A percentile compares a stretch with the other conserved stretches of the same genome.
phyloP scores from a whole-genome alignment of 192 early-diverging fungal genomes.

The Backusella morwellensis region DNA sequence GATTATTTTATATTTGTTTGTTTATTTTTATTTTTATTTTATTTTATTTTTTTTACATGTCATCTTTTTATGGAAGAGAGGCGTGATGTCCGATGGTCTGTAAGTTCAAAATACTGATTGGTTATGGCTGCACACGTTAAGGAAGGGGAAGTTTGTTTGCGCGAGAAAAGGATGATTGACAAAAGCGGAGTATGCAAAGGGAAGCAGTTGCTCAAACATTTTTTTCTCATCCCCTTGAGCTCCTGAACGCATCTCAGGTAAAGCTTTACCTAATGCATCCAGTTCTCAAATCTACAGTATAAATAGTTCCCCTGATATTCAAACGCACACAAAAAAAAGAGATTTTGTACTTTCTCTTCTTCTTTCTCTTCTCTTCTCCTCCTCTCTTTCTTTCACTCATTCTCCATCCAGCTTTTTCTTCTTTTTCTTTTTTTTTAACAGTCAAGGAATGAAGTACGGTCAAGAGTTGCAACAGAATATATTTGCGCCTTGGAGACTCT shows the following conservation, averaged over 20 bases:
- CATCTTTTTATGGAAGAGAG: neutral
- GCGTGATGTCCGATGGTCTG: slow-evolving; percentile 7
- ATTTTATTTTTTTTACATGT: neutral
- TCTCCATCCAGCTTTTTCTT: neutral
- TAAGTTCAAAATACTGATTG: neutral
- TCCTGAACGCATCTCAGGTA: slow-evolving; percentile 6
- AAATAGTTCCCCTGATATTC: slow-evolving; percentile 9
- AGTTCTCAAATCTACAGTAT: neutral
- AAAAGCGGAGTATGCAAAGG: slow-evolving; percentile 11
- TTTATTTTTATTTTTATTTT: neutral
- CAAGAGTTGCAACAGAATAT: slow-evolving; percentile 69
- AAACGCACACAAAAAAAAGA: neutral
- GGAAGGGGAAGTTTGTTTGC: neutral
- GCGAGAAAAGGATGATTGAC: neutral
- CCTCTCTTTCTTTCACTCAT: neutral
- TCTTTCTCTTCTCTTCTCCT: neutral
- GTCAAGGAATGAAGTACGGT: slow-evolving; percentile 80
- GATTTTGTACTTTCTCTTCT: neutral
- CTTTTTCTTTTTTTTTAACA: neutral
- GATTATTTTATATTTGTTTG: neutral
- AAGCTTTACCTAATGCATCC: neutral
- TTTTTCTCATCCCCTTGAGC: neutral
- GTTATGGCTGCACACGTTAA: slow-evolving; percentile 6
- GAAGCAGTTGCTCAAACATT: slow-evolving; percentile 8
- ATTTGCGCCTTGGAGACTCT: slow-evolving; percentile 78